Evolutionary conservation across 2,329 filamentous ascomycete genomes (phyloP), one percentile per base, ranked within the genome.

Genomic region (Ophiostoma montium): DNA sequence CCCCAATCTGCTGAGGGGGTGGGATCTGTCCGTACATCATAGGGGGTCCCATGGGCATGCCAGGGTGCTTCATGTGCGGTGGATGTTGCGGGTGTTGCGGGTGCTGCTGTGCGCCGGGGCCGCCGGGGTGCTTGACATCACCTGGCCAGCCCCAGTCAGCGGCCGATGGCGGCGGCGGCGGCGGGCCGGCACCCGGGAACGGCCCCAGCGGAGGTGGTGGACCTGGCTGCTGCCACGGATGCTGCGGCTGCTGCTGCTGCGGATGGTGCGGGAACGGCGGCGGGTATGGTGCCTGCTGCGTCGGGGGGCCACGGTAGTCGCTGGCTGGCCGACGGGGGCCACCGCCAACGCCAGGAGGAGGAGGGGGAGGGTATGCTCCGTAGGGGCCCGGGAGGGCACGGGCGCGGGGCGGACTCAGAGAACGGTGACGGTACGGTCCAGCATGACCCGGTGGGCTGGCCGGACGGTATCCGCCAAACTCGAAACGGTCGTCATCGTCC

Each of bases 131-230:
- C 39, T 51, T 50, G 9, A 47, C 35, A 16, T 48, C 46, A 18
- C 50, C 50, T 19, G 46, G 38, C 50, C 50, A 51, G 35, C 46
- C 50, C 50, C 50, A 51, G 11, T 48, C 49, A 3, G 23, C 45
- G n/a, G 45, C 30, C 13, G 42, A 21, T 4, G 16, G 42, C 16
- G 30, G 42, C 30, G 16, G 23, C 18, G 18, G 42, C 30, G 42
- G 38, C 3, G 21, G 27, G 9, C 12, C 36, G 3, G 30, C 35
- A 3, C 13, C 47, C 18, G 30, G 46, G 16, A 33, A 27, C 7
- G 19, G 36, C 13, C 27, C 36, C 9, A 13, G 36, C 13, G 30
- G 16, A 27, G 46, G 36, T 7, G 30, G 30, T n/a, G 32, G n/a
- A 0, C 43, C 42, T 0, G 35, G 48, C 27, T 46, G 42, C 42